phyloP scores from a whole-genome alignment of 805 yeast species.

The Cephaloascus fragrans region DNA sequence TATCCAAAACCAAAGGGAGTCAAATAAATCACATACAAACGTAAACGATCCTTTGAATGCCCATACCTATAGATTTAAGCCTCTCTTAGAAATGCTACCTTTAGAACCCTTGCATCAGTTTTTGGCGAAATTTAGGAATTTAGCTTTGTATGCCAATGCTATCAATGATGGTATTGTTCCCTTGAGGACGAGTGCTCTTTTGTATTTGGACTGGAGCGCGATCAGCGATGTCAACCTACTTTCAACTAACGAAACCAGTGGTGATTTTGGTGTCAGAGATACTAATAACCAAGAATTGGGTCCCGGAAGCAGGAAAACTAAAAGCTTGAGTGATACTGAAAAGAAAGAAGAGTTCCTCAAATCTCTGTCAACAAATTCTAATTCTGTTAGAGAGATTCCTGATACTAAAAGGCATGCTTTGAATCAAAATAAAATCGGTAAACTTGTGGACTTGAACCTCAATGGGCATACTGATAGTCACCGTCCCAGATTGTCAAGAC shows the following conservation, averaged over 20 bases:
- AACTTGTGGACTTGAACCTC: neutral
- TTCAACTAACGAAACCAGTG: neutral
- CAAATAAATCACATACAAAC: slow-evolving; percentile 1
- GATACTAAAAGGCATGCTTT: slow-evolving; percentile 7
- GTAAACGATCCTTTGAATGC: neutral
- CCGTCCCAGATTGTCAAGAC: neutral
- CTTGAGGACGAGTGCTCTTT: slow-evolving; percentile 28
- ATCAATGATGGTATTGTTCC: slow-evolving; percentile 38
- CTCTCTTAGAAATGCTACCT: slow-evolving; percentile 28
- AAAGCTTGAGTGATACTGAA: slow-evolving; percentile 1
- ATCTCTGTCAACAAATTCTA: neutral
- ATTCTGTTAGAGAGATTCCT: neutral
- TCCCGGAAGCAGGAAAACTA: slow-evolving; percentile 1
- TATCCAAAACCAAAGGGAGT: slow-evolving; percentile 5
- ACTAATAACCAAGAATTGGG: slow-evolving; percentile 7
- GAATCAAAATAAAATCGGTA: slow-evolving; percentile 8
- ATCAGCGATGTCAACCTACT: slow-evolving; percentile 23
- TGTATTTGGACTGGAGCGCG: slow-evolving; percentile 32
- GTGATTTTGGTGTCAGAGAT: neutral
- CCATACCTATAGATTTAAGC: slow-evolving; percentile 12
- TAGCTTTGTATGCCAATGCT: slow-evolving; percentile 33
- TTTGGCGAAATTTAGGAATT: slow-evolving; percentile 17
- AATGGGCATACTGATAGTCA: neutral
- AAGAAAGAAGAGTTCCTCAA: neutral
- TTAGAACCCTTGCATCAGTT: slow-evolving; percentile 25